These are phyloP conservation scores for Pestalotiopsis sp. DNA, from an alignment of 2,329 filamentous ascomycete species.

Conservation along the genomic window DNA sequence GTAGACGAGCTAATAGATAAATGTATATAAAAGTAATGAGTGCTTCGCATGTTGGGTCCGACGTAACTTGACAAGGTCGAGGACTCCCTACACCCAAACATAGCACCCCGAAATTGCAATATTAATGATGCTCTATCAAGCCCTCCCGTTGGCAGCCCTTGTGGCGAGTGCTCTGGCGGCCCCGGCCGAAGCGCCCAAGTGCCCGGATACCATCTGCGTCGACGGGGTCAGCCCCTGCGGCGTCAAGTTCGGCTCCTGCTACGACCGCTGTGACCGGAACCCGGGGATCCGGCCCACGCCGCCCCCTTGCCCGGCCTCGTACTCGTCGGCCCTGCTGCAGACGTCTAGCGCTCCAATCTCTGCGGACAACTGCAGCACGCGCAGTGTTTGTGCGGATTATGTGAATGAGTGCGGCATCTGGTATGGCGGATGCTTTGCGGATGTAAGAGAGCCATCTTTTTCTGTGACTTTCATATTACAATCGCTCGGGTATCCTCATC, in stretches of 20 bases:
- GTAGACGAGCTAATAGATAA: neutral
- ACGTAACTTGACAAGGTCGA: neutral
- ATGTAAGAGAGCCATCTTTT: neutral
- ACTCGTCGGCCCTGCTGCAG: neutral
- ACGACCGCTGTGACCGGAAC: neutral
- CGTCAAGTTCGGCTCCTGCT: neutral
- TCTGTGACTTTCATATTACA: neutral
- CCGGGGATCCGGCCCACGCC: neutral
- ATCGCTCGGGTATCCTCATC: neutral
- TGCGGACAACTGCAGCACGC: slow-evolving; percentile 14
- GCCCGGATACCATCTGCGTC: neutral
- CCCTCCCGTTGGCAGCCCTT: neutral
- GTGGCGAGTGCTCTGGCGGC: neutral
- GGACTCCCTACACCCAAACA: neutral
- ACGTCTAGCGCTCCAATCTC: neutral
- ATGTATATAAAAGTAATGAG: neutral
- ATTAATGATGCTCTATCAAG: neutral
- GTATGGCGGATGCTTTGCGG: slow-evolving; percentile 18
- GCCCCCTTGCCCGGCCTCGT: neutral
- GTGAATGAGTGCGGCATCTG: slow-evolving; percentile 20
- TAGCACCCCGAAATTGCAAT: neutral
- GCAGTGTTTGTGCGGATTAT: slow-evolving; percentile 19
- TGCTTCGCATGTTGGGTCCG: neutral
- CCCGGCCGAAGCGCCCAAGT: neutral
- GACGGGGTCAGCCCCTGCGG: neutral